Percentiles rank a stretch among this genome's conserved stretches.
Evolutionary conservation across 2,329 filamentous ascomycete genomes (phyloP).

Genomic region (Zymoseptoria brevis): DNA sequence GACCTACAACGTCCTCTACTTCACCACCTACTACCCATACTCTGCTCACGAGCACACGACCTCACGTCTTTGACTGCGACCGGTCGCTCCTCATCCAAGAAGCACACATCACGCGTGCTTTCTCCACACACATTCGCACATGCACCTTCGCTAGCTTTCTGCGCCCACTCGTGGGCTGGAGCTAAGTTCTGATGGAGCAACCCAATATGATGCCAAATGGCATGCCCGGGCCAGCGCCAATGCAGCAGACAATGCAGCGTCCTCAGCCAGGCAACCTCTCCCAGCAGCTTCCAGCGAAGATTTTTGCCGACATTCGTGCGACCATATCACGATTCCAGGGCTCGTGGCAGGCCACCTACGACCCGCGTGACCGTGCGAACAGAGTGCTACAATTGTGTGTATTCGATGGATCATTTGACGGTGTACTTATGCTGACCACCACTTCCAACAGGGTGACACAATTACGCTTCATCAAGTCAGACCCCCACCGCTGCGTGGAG

Average conservation of each 20-base stretch:
- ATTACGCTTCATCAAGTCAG: slow-evolving; percentile 16
- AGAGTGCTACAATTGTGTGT: slow-evolving; percentile 30
- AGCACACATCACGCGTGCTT: background rate
- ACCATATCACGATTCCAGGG: slow-evolving; percentile 13
- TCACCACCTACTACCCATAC: background rate
- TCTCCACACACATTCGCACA: background rate
- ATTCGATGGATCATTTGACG: background rate
- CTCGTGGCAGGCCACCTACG: slow-evolving; percentile 29
- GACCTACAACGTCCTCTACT: background rate
- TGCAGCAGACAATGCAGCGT: slow-evolving; percentile 21
- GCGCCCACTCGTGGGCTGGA: slow-evolving; percentile 1
- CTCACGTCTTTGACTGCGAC: background rate
- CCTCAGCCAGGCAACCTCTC: slow-evolving; percentile 20
- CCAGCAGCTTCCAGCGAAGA: slow-evolving; percentile 22
- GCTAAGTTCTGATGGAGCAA: slow-evolving; percentile 6
- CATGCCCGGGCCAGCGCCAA: slow-evolving; percentile 3
- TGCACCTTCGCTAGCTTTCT: background rate
- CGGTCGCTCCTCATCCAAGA: background rate
- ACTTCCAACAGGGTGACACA: slow-evolving; percentile 13
- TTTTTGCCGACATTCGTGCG: slow-evolving; percentile 20
- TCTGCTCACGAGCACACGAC: slow-evolving; percentile 2
- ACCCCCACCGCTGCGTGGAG: slow-evolving; percentile 18
- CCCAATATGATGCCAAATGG: slow-evolving; percentile 14
- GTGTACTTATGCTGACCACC: background rate
- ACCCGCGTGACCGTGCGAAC: slow-evolving; percentile 21